These are phyloP conservation scores for Tricholoma furcatifolium DNA, from an alignment of 768 basidiomycete genomes.

Conservation along the genomic window DNA sequence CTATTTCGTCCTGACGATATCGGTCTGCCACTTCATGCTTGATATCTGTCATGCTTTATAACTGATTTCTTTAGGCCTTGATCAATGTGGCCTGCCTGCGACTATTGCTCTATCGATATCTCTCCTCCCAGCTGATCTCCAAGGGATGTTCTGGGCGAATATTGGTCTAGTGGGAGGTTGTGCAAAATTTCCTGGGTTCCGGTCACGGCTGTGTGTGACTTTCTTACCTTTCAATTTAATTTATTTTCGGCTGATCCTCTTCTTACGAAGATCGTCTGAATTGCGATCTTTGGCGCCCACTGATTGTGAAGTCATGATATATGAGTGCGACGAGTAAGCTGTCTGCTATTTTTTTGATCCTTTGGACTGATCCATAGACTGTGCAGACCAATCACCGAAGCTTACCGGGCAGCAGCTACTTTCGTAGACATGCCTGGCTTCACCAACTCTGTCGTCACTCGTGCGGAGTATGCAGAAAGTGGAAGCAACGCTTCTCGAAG, in stretches of 20 bases:
- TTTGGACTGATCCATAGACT: slow-evolving; percentile 13
- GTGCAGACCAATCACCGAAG: slow-evolving; percentile 63
- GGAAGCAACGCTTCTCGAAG: slow-evolving; percentile 75
- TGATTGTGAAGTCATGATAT: slow-evolving; percentile 73
- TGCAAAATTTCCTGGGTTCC: slow-evolving; percentile 72
- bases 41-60: slow-evolving; percentile 22
- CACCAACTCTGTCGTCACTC: slow-evolving; percentile 56
- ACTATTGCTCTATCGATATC: slow-evolving; percentile 77
- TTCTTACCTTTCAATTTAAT: slow-evolving; percentile 9
- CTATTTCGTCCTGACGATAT: slow-evolving; percentile 90
- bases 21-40: slow-evolving; percentile 46
- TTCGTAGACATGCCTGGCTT: slow-evolving; percentile 58
- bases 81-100: slow-evolving; percentile 76
- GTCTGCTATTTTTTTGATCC: slow-evolving; percentile 7
- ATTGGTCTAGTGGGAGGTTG: slow-evolving; percentile 89
- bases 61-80: slow-evolving; percentile 49
- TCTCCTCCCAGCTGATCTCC: slow-evolving; percentile 74
- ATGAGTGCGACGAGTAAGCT: slow-evolving; percentile 72
- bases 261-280: slow-evolving; percentile 61
- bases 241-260: slow-evolving; percentile 6
- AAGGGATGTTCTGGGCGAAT: slow-evolving; percentile 95
- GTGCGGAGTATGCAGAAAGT: slow-evolving; percentile 82
- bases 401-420: slow-evolving; percentile 57
- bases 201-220: slow-evolving; percentile 66
- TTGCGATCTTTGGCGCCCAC: slow-evolving; percentile 80